phyloP scores from a whole-genome alignment of 2,329 filamentous ascomycete species.

The Xylariaceae sp. region DNA sequence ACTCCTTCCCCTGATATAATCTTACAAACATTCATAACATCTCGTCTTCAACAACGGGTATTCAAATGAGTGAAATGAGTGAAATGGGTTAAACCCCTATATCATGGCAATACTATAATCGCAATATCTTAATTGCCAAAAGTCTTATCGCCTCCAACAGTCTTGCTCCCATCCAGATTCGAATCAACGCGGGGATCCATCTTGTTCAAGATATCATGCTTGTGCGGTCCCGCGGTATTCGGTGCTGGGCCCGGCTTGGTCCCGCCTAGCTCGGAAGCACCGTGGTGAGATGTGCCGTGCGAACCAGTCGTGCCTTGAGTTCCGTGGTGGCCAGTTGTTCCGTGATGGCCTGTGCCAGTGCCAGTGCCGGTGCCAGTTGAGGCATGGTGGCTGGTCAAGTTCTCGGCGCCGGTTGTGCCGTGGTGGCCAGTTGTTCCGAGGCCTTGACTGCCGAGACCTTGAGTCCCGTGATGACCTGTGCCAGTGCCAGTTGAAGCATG shows the following conservation, averaged over 20 bases:
- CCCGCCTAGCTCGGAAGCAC: constrained; percentile 24
- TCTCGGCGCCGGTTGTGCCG: no score
- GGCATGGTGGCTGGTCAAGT: no score
- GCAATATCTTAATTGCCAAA: constrained; percentile 39
- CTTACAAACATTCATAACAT: not conserved
- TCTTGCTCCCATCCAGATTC: constrained; percentile 50
- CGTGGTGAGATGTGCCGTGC: constrained; percentile 20
- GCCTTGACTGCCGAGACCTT: no score
- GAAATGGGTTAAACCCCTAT: constrained; percentile 28
- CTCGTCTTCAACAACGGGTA: no score
- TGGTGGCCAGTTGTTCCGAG: no score
- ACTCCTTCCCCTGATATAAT: not conserved
- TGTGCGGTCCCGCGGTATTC: constrained; percentile 48
- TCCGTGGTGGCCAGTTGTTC: constrained; percentile 25
- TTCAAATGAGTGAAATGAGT: no score
- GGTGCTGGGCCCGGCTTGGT: constrained; percentile 36
- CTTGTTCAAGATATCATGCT: constrained; percentile 50
- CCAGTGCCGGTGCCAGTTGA: no score
- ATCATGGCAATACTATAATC: not conserved
- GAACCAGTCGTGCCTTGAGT: constrained; percentile 24
- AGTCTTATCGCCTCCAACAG: constrained; percentile 48
- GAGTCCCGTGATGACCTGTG: no score
- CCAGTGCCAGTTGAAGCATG: no score
- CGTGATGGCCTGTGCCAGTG: constrained; percentile 13
- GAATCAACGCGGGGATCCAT: constrained; percentile 51